A percentile compares a stretch with the other conserved stretches of the same genome.
phyloP scores from a whole-genome alignment of 495 filamentous ascomycete genomes.

The Lichina pygmaea region DNA sequence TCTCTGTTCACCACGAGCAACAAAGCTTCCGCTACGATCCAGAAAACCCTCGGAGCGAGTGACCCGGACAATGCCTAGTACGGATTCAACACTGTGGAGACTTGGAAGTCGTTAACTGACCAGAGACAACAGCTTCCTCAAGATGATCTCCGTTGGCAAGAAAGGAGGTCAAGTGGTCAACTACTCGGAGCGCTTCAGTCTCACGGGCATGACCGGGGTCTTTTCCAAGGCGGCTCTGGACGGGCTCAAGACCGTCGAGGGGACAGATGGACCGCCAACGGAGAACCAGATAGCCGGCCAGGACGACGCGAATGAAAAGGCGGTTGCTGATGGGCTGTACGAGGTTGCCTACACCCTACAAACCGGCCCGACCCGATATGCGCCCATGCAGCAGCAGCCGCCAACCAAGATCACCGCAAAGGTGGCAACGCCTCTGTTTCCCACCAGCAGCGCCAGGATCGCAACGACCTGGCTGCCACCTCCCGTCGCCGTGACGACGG shows the following conservation, averaged over 20 bases:
- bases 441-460: slow-evolving; percentile 31
- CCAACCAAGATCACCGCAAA: slow-evolving; percentile 35
- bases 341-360: slow-evolving; percentile 34
- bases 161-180: slow-evolving; percentile 25
- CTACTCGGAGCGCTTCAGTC: slow-evolving; percentile 36
- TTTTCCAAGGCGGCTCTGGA: slow-evolving; percentile 20
- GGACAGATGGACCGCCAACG: slow-evolving; percentile 17
- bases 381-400: slow-evolving; percentile 44
- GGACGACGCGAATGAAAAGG: slow-evolving; percentile 3
- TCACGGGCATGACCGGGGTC: slow-evolving; percentile 37
- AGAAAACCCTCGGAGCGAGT: slow-evolving; percentile 17
- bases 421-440: slow-evolving; percentile 25
- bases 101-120: not conserved
- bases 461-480: slow-evolving; percentile 27
- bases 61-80: slow-evolving; percentile 35
- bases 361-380: slow-evolving; percentile 36
- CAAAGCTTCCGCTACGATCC: slow-evolving; percentile 22
- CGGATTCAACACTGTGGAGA: slow-evolving; percentile 5
- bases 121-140: slow-evolving; percentile 27
- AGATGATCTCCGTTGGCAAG: slow-evolving; percentile 26
- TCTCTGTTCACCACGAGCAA: slow-evolving; percentile 21
- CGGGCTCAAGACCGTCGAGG: slow-evolving; percentile 17
- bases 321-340: slow-evolving; percentile 9
- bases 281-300: slow-evolving; percentile 11
- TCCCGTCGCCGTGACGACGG: slow-evolving; percentile 27